Percentiles rank a stretch among this genome's conserved stretches.
Conservation (phyloP, 441 rosid species). For the Euphorbia celastroides region DNA sequence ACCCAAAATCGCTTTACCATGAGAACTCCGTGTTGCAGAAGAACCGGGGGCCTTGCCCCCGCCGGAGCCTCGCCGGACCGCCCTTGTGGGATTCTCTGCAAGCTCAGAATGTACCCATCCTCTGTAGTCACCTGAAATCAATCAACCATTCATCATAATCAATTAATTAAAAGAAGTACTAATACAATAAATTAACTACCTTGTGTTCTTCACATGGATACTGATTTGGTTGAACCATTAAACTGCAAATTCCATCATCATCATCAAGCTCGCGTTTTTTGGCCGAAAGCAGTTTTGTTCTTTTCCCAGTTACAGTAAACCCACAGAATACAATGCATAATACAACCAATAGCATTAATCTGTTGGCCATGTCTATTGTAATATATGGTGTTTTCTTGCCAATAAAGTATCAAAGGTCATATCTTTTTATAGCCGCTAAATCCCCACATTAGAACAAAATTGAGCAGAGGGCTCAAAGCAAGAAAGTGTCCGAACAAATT, state of each 20-base stretch:
- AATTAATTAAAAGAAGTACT: background rate
- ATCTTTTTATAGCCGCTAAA: constrained; percentile 14
- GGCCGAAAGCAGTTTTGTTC: constrained; percentile 15
- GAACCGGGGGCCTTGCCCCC: constrained; percentile 30
- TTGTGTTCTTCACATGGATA: constrained; percentile 48
- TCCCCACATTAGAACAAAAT: constrained; percentile 14
- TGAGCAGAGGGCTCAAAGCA: no score
- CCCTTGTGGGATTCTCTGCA: constrained; percentile 41
- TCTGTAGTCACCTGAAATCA: constrained; percentile 43
- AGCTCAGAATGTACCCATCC: constrained; percentile 48
- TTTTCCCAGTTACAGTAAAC: constrained; percentile 33
- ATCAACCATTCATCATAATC: background rate
- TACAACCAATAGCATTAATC: constrained; percentile 20
- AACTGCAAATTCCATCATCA: constrained; percentile 35
- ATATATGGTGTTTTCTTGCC: no score
- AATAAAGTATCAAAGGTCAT: constrained; percentile 4
- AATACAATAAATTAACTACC: constrained; percentile 16
- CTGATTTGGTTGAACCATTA: constrained; percentile 31
- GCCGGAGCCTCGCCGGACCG: constrained; percentile 19
- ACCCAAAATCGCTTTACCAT: no score
- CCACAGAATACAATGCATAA: no score
- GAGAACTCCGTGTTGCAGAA: constrained; percentile 44
- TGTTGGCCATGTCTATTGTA: no score
- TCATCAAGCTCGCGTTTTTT: constrained; percentile 18
- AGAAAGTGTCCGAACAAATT: no score